A percentile compares a stretch with the other conserved stretches of the same genome.
Evolutionary conservation across 768 basidiomycete genomes (phyloP).

Genomic region (Boletus pseudopeckii): DNA sequence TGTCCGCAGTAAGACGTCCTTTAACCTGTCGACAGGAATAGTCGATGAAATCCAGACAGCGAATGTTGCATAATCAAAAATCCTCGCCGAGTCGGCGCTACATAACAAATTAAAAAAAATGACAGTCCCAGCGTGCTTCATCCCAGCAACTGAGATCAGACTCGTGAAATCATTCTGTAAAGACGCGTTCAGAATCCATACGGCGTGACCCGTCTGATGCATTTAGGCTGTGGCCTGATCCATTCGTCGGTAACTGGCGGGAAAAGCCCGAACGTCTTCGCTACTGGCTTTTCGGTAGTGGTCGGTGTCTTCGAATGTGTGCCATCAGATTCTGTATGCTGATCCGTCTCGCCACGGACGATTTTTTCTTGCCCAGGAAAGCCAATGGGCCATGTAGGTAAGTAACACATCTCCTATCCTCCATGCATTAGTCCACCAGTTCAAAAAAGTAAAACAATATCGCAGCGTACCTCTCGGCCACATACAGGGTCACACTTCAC

Average conservation of each 20-base stretch:
- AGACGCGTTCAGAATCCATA: background rate
- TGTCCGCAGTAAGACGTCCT: no score
- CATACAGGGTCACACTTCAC: conserved; percentile 46
- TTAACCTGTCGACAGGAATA: background rate
- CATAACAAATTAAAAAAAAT: background rate
- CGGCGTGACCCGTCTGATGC: conserved; percentile 4
- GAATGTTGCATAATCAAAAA: background rate
- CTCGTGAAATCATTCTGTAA: background rate
- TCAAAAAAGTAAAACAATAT: background rate
- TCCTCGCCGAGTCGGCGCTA: no score
- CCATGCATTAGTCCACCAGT: background rate
- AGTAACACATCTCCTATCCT: conserved; percentile 17
- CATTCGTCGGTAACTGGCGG: background rate
- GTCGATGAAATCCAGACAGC: background rate
- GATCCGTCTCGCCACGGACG: background rate
- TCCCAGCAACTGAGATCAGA: background rate
- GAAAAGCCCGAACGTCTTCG: background rate
- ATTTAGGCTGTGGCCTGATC: conserved; percentile 14
- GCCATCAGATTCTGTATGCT: background rate
- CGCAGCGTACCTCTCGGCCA: conserved; percentile 35
- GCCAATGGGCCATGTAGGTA: conserved; percentile 18
- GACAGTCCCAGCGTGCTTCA: no score
- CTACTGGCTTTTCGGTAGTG: background rate
- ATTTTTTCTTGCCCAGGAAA: conserved; percentile 2
- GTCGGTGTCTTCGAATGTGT: background rate